Percentiles rank a stretch among this genome's conserved stretches.
These are phyloP conservation scores for Zygoascus sp. DNA, from an alignment of 1,139 yeast species.

Conservation along the genomic window DNA sequence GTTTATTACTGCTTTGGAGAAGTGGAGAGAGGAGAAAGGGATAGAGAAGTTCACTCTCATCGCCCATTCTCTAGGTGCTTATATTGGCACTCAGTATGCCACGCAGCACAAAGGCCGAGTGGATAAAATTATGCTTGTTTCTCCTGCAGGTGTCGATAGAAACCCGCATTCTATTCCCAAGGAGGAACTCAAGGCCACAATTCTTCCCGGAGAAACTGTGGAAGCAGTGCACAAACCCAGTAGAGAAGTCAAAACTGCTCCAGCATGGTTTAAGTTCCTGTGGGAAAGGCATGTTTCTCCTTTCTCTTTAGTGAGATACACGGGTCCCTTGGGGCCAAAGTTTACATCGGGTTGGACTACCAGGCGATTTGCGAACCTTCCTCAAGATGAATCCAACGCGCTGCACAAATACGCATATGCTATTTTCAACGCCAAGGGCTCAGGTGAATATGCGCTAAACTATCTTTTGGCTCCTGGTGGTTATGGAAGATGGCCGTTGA, in stretches of 20 bases:
- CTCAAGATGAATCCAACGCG: conserved; percentile 28
- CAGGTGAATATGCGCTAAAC: conserved; percentile 63
- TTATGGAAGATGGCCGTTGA: conserved; percentile 69
- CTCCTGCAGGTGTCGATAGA: conserved; percentile 80
- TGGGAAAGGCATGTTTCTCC: conserved; percentile 42
- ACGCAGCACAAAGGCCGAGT: conserved; percentile 65
- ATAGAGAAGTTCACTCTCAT: conserved; percentile 58
- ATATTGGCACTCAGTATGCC: conserved; percentile 74
- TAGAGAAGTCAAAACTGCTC: conserved; percentile 10
- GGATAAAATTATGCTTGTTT: conserved; percentile 63
- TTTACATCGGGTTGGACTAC: conserved; percentile 41
- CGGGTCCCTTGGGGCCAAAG: conserved; percentile 41
- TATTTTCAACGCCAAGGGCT: conserved; percentile 55
- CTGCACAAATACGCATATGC: conserved; percentile 57
- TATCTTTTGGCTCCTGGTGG: conserved; percentile 68
- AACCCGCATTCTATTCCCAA: conserved; percentile 30
- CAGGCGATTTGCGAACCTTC: conserved; percentile 36
- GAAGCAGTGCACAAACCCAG: not conserved
- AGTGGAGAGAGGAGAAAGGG: conserved; percentile 62
- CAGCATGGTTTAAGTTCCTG: conserved; percentile 33
- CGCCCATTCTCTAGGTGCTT: conserved; percentile 95
- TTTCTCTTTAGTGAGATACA: conserved; percentile 36
- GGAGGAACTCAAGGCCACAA: conserved; percentile 7
- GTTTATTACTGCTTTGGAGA: conserved; percentile 77
- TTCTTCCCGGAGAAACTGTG: not conserved